Conservation (phyloP, 805 yeast genomes). For the Myxozyma lipomycoides region DNA sequence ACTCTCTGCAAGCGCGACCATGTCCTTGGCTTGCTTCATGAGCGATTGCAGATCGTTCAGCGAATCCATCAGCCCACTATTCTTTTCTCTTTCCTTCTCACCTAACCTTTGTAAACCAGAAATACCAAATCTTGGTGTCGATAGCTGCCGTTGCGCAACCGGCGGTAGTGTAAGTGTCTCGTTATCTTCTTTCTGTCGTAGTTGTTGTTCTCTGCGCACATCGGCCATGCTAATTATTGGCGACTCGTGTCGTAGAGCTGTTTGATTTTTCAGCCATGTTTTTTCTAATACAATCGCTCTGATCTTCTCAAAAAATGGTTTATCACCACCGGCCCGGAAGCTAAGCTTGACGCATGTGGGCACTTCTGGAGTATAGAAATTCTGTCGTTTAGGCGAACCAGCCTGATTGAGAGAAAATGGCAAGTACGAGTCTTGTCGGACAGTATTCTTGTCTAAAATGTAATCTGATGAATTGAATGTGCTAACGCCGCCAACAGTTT, state of each 20-base stretch:
- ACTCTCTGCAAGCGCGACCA: constrained; percentile 48
- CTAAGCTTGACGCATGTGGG: constrained; percentile 53
- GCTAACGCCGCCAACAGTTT: constrained; percentile 27
- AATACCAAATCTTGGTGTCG: constrained; percentile 50
- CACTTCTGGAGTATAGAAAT: background rate
- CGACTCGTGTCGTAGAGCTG: constrained; percentile 2
- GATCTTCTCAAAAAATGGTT: constrained; percentile 48
- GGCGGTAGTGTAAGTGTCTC: constrained; percentile 2
- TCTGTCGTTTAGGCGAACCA: background rate
- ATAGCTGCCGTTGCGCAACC: background rate
- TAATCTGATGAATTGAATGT: constrained; percentile 26
- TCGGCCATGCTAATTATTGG: background rate
- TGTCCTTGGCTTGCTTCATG: constrained; percentile 73
- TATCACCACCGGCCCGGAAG: constrained; percentile 68
- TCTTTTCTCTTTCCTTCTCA: constrained; percentile 52
- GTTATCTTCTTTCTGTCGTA: background rate
- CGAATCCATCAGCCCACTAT: constrained; percentile 62
- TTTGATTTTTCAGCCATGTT: constrained; percentile 42
- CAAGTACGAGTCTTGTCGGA: constrained; percentile 14
- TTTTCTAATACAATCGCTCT: constrained; percentile 45
- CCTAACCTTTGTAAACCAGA: constrained; percentile 61
- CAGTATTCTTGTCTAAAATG: constrained; percentile 5
- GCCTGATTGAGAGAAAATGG: constrained; percentile 1
- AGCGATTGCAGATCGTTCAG: constrained; percentile 71
- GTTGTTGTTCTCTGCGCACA: background rate